phyloP scores from a whole-genome alignment of 768 basidiomycete genomes.

The Lactarius hengduanensis region DNA sequence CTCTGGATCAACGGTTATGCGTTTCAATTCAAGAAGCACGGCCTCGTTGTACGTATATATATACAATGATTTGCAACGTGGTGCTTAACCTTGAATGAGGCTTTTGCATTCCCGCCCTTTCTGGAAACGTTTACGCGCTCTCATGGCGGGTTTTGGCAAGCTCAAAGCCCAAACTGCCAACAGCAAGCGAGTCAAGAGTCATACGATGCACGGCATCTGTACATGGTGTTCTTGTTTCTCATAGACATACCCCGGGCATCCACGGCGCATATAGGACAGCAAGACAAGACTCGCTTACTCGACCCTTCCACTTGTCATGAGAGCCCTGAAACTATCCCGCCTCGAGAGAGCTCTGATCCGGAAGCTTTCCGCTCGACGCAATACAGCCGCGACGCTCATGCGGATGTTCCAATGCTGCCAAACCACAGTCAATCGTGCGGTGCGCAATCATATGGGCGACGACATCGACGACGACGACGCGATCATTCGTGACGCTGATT shows the following conservation, averaged over 20 bases:
- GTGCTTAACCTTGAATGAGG: background rate
- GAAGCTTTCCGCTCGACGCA: background rate
- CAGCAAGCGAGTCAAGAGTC: background rate
- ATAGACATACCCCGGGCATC: background rate
- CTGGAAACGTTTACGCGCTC: background rate
- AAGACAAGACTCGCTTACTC: background rate
- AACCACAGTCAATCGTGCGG: background rate
- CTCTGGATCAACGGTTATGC: background rate
- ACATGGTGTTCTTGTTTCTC: background rate
- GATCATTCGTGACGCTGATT: background rate
- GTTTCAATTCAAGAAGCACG: background rate
- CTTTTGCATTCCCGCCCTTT: background rate
- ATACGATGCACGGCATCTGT: background rate
- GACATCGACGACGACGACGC: background rate
- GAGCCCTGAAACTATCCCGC: constrained; percentile 1
- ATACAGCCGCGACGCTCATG: background rate
- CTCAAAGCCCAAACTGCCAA: background rate
- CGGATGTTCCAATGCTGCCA: constrained; percentile 5
- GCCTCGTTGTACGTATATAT: background rate
- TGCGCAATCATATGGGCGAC: background rate
- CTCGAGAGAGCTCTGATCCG: constrained; percentile 3
- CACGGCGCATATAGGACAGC: background rate
- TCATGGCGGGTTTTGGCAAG: background rate
- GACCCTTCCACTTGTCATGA: background rate
- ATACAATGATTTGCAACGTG: background rate